Evolutionary conservation across 495 filamentous ascomycete genomes (phyloP), one percentile per base, ranked within the genome.

Genomic region (Hamigera avellanea): DNA sequence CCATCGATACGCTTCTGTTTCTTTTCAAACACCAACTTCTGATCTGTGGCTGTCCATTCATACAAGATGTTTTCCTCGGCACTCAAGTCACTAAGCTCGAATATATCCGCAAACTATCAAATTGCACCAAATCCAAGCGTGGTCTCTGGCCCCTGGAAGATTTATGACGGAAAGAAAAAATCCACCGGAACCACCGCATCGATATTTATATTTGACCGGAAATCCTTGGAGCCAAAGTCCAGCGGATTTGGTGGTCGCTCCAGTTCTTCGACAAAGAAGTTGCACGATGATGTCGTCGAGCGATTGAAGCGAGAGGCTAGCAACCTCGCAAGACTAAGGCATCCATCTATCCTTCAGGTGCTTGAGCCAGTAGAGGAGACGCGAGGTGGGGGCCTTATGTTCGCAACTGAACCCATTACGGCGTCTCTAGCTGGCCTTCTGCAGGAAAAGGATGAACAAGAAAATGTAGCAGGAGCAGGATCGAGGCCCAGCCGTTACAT

Each of bases 81-180:
- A 18, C 65, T 95, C 49, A 95, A 95, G 58, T 88, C 91, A 19
- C 84, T 98, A 57, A 76, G 76, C 35, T 83, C 83, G 33, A 89
- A 94, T 56, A 98, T 98, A 60, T 73, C 77, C 41, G 75, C 83
- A 42, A 89, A 94, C 59, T 98, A 98, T 60, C 72, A 78, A 39
- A 66, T 95, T 35, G 74, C 83, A 6, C 65, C 77, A 14, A 69
- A 72, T 35, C 72, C 82, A 14, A 73, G 71, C 8, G 73, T 84
- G 14, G 73, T 73, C 21, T 82, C 87, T 15, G 91, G 91, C 14
- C 84, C 88, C 16, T 98, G 91, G 91, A 94, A 86, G 64, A 88
- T 98, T 56, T 86, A 86, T 66, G 84, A 93, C 64, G 93, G 83
- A 30, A 95, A 93, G 69, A 94, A 93, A 59, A 95, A 95, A 56